These are phyloP conservation scores for Panaeolus cyanescens DNA, from an alignment of 768 basidiomycete species.

Conservation along the genomic window DNA sequence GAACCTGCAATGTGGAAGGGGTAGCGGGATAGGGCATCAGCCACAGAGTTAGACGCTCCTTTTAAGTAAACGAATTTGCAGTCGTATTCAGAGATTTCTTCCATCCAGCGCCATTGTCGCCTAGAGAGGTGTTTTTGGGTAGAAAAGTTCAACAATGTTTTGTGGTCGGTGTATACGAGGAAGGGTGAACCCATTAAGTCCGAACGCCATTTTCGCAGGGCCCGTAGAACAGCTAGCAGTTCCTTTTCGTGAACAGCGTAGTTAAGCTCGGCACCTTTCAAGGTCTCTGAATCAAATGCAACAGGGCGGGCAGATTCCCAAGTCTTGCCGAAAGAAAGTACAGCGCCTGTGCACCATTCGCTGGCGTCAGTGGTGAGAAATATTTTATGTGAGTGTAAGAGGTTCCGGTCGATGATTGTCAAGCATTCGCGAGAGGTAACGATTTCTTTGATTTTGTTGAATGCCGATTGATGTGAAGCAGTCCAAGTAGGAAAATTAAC, in stretches of 20 bases:
- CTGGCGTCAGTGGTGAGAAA: slow-evolving; percentile 27
- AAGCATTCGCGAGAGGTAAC: slow-evolving; percentile 17
- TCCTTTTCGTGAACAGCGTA: neutral
- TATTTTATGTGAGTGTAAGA: slow-evolving; percentile 19
- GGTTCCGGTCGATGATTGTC: slow-evolving; percentile 2
- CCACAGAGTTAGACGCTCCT: neutral
- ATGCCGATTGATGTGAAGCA: slow-evolving; percentile 16
- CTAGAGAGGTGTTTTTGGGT: neutral
- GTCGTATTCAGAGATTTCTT: neutral
- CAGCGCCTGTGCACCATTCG: slow-evolving; percentile 29
- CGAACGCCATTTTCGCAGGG: neutral
- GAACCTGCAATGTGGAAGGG: neutral
- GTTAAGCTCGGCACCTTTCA: neutral
- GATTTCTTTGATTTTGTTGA: slow-evolving; percentile 15
- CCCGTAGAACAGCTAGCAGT: neutral
- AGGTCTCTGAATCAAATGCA: neutral
- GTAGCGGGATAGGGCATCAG: neutral
- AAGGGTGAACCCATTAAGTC: neutral
- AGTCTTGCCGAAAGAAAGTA: slow-evolving; percentile 21
- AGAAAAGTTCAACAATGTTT: neutral
- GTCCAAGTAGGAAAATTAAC: slow-evolving; percentile 23
- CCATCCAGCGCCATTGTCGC: neutral
- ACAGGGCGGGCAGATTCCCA: neutral
- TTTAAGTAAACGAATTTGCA: slow-evolving; percentile 1
- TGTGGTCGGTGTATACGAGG: neutral